Percentiles rank a stretch among this genome's conserved stretches.
phyloP scores from a whole-genome alignment of 1,139 yeast genomes.

The Nakaseomyces kungkrabaensis region DNA sequence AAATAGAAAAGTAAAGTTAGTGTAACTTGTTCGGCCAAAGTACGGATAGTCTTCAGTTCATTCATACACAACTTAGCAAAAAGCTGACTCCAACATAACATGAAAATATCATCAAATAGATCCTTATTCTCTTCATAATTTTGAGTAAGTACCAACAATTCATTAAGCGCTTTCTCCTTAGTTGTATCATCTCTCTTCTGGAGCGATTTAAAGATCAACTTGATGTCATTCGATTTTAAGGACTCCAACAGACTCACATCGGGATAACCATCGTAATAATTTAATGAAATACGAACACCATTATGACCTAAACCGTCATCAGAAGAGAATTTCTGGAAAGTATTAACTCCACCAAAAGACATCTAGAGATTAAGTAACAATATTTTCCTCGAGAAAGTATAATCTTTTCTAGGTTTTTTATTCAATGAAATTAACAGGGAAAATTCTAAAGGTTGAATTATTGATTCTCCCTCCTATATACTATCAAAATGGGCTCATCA shows the following conservation, averaged over 20 bases:
- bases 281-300: slow-evolving; percentile 62
- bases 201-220: slow-evolving; percentile 61
- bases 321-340: slow-evolving; percentile 19
- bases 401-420: too few relatives aligned
- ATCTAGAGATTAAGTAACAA: slow-evolving; percentile 7
- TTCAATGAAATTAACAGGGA: too few relatives aligned
- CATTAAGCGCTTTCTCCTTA: slow-evolving; percentile 66
- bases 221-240: slow-evolving; percentile 47
- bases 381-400: not conserved
- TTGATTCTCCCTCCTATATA: too few relatives aligned
- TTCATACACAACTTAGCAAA: slow-evolving; percentile 74
- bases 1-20: slow-evolving; percentile 39
- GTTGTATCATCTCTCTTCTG: slow-evolving; percentile 75
- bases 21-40: slow-evolving; percentile 54
- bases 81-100: slow-evolving; percentile 67
- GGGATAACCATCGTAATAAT: slow-evolving; percentile 71
- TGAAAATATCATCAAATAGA: slow-evolving; percentile 40
- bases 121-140: slow-evolving; percentile 26
- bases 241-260: slow-evolving; percentile 41
- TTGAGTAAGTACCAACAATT: slow-evolving; percentile 34
- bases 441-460: too few relatives aligned
- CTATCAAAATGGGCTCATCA: too few relatives aligned
- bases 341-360: slow-evolving; percentile 25
- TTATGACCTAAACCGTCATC: slow-evolving; percentile 32
- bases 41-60: slow-evolving; percentile 54